Conservation (phyloP, 768 basidiomycete species). For the Trametes meyenii region DNA sequence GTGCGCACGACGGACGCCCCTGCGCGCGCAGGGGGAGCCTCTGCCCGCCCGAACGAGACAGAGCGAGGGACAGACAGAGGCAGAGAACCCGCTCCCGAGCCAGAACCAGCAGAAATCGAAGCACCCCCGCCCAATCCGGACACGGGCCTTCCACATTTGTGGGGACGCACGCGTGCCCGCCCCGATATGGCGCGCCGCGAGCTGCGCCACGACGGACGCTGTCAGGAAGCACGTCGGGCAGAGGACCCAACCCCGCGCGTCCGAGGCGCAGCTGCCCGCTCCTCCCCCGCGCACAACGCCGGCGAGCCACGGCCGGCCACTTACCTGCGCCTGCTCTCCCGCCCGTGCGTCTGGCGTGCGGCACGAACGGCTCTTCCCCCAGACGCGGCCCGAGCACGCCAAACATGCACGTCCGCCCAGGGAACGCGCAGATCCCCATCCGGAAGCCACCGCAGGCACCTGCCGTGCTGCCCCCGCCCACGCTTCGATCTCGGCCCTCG, state of each 20-base stretch:
- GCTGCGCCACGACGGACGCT: constrained; percentile 10
- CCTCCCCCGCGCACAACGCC: background rate
- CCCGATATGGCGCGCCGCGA: constrained; percentile 11
- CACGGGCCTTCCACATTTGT: background rate
- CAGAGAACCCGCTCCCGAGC: background rate
- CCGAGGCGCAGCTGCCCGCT: constrained; percentile 11
- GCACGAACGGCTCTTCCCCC: background rate
- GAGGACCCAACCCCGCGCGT: constrained; percentile 3
- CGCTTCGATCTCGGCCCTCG: constrained; percentile 3
- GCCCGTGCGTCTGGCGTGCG: constrained; percentile 4
- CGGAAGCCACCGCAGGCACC: background rate
- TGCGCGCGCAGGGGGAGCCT: background rate
- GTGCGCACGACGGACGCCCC: background rate
- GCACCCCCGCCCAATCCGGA: constrained; percentile 15
- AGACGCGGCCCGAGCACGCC: background rate
- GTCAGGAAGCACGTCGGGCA: background rate
- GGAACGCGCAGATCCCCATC: constrained; percentile 7
- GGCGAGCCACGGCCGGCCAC: background rate
- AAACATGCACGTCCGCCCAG: background rate
- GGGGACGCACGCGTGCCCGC: background rate
- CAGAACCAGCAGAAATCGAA: constrained; percentile 18
- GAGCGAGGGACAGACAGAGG: background rate
- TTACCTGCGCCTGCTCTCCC: background rate
- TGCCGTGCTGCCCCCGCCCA: constrained; percentile 1
- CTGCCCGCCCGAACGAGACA: background rate